Evolutionary conservation across 192 early-diverging fungal species (phyloP).

Genomic region (Umbelopsis sp.): DNA sequence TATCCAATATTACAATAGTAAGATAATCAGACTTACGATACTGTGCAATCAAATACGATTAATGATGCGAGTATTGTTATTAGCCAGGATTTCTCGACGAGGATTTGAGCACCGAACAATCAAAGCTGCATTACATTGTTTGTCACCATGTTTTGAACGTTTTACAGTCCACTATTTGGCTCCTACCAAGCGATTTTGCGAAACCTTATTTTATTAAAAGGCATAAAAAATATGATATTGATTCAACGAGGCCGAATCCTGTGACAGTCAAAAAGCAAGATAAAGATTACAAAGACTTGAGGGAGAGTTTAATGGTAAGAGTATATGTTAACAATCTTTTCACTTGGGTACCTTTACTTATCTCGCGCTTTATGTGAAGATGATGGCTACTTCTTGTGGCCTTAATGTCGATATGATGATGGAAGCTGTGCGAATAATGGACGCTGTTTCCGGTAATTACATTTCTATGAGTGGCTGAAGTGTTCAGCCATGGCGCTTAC

Average conservation of each 20-base stretch:
- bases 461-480: too few species aligned
- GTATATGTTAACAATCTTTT: neutral
- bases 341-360: too few species aligned
- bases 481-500: too few species aligned
- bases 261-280: neutral
- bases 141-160: conserved; percentile 8
- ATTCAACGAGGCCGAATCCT: neutral
- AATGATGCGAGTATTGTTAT: neutral
- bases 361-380: neutral
- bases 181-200: conserved; percentile 3
- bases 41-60: neutral
- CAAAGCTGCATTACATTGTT: conserved; percentile 1
- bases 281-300: neutral
- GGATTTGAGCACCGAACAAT: neutral
- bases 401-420: too few species aligned
- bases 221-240: conserved; percentile 6
- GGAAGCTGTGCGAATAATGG: too few species aligned
- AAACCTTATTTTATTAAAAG: neutral
- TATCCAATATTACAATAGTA: neutral
- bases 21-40: neutral
- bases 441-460: too few species aligned
- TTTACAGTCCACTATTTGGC: neutral
- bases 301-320: neutral
- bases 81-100: neutral
- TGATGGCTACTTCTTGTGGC: neutral